Conservation (phyloP, 2,329 filamentous ascomycete genomes). For the Beauveria bassiana region DNA sequence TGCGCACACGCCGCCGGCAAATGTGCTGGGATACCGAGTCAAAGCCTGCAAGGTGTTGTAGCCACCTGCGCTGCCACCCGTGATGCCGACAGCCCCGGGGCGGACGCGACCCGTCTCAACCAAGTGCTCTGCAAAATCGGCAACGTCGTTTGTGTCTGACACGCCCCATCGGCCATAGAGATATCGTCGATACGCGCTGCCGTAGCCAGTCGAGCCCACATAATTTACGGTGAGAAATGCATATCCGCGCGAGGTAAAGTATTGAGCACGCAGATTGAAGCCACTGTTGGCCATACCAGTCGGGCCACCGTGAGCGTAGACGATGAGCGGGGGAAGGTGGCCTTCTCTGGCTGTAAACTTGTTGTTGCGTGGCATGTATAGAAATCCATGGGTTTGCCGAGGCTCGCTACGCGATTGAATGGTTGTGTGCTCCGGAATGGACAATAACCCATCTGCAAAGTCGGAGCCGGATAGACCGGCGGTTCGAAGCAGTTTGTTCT, state of each 20-base stretch:
- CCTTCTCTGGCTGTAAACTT: conserved; percentile 29
- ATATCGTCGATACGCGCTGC: conserved; percentile 39
- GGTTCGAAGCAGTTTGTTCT: conserved; percentile 23
- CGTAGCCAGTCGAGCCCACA: conserved; percentile 43
- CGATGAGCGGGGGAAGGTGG: conserved; percentile 39
- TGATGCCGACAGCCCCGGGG: conserved; percentile 35
- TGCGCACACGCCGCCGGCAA: conserved; percentile 40
- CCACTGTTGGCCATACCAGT: conserved; percentile 36
- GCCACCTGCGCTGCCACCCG: conserved; percentile 44
- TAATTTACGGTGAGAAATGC: conserved; percentile 45
- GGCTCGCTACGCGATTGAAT: conserved; percentile 21
- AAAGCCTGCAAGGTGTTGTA: conserved; percentile 45
- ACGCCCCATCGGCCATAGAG: conserved; percentile 44
- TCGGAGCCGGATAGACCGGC: conserved; percentile 24
- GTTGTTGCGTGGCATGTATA: conserved; percentile 42
- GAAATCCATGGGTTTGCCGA: conserved; percentile 35
- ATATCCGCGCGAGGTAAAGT: conserved; percentile 47
- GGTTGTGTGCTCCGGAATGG: conserved; percentile 28
- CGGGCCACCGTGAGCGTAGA: conserved; percentile 45
- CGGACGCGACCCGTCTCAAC: conserved; percentile 28
- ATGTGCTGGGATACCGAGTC: conserved; percentile 36
- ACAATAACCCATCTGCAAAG: conserved; percentile 26
- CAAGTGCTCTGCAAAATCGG: conserved; percentile 37
- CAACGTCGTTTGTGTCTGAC: conserved; percentile 42
- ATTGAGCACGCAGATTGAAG: conserved; percentile 38